Evolutionary conservation across 345 rosid species (phyloP).

Genomic region (Bretschneidera sinensis): DNA sequence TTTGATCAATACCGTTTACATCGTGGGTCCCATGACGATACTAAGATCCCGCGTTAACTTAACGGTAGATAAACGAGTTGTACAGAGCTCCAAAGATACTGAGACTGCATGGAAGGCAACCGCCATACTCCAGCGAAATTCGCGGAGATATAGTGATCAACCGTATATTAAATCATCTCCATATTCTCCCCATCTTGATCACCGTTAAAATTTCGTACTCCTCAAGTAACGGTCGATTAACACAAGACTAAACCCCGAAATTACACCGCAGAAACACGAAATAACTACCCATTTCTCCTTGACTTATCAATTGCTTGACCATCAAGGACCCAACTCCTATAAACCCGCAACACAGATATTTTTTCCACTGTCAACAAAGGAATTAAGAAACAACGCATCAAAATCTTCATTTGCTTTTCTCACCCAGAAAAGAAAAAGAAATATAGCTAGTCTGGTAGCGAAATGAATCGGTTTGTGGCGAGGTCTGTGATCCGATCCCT

Average conservation of each 20-base stretch:
- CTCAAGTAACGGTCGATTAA: not conserved
- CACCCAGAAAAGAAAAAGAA: not conserved
- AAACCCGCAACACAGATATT: not conserved
- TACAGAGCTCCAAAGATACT: too few species aligned
- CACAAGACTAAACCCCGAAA: not conserved
- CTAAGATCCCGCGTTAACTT: too few species aligned
- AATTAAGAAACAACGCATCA: not conserved
- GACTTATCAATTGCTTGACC: not conserved
- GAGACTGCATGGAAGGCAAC: not conserved
- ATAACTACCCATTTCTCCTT: not conserved
- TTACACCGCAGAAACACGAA: constrained; percentile 3
- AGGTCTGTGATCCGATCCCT: constrained; percentile 25
- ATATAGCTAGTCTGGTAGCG: not conserved
- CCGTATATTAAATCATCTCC: not conserved
- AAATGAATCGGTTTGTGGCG: constrained; percentile 32
- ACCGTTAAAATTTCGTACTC: not conserved
- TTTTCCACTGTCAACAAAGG: not conserved
- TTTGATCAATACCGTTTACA: too few species aligned
- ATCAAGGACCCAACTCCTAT: not conserved
- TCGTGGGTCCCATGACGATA: too few species aligned
- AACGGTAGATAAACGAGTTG: too few species aligned
- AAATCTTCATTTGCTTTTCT: too few species aligned
- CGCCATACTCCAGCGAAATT: constrained; percentile 9
- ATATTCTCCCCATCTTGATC: not conserved
- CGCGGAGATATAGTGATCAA: not conserved